Percentiles rank a stretch among this genome's conserved stretches.
phyloP scores from a whole-genome alignment of 495 filamentous ascomycete species.

The Aspergillus affinis region DNA sequence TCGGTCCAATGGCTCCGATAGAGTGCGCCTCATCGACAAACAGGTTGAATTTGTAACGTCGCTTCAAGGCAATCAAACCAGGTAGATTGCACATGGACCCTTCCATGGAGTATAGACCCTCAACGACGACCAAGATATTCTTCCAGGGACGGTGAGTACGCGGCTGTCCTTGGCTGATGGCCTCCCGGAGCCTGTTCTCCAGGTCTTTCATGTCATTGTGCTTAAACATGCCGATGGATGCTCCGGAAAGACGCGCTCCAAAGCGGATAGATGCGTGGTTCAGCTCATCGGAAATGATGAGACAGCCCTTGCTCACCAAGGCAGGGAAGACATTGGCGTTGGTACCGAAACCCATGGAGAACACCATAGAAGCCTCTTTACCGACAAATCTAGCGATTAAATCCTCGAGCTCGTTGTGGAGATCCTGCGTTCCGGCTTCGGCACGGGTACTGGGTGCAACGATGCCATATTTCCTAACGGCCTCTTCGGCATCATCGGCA shows the following conservation, averaged over 20 bases:
- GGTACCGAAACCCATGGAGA: conserved; percentile 97
- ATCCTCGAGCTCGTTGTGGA: conserved; percentile 84
- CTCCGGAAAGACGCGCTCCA: conserved; percentile 88
- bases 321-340: conserved; percentile 90
- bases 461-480: conserved; percentile 80
- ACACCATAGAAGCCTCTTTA: conserved; percentile 91
- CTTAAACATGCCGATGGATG: conserved; percentile 93
- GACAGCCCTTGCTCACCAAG: conserved; percentile 83
- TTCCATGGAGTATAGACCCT: conserved; percentile 98
- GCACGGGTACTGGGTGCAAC: conserved; percentile 74
- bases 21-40: conserved; percentile 98
- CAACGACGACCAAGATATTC: conserved; percentile 95
- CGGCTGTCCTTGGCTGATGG: conserved; percentile 93
- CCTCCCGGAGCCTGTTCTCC: conserved; percentile 80
- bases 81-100: conserved; percentile 97
- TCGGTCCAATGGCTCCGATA: conserved; percentile 86
- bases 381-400: conserved; percentile 88
- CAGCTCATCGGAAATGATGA: conserved; percentile 94
- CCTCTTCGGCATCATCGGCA: conserved; percentile 87
- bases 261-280: conserved; percentile 98
- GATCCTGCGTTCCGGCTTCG: conserved; percentile 84
- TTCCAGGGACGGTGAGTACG: conserved; percentile 97
- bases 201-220: conserved; percentile 93
- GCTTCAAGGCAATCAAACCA: conserved; percentile 78
- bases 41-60: conserved; percentile 92